Conservation (phyloP, 768 basidiomycete genomes). For the Lactarius hengduanensis region DNA sequence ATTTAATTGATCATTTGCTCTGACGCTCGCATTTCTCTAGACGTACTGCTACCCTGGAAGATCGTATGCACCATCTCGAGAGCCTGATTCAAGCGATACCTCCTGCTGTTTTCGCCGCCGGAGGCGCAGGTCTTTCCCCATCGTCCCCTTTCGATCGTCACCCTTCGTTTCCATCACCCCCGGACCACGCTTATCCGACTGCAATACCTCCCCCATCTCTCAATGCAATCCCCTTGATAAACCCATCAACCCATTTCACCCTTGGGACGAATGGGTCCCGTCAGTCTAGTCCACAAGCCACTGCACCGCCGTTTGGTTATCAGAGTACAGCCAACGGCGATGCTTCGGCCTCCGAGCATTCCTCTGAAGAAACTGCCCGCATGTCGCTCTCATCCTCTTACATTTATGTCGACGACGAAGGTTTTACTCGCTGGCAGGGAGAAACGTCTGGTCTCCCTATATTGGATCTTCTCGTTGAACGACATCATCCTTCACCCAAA, state of each 20-base stretch:
- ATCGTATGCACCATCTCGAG: constrained; percentile 86
- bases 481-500: constrained; percentile 47
- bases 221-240: constrained; percentile 73
- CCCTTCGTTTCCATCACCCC: constrained; percentile 41
- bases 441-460: constrained; percentile 91
- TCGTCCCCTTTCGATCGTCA: constrained; percentile 36
- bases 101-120: constrained; percentile 71
- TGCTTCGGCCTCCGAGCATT: constrained; percentile 40
- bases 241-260: constrained; percentile 75
- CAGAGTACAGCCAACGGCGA: constrained; percentile 24
- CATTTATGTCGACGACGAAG: constrained; percentile 85
- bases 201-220: constrained; percentile 79
- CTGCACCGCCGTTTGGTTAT: constrained; percentile 42
- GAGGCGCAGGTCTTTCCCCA: constrained; percentile 41
- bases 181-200: constrained; percentile 43
- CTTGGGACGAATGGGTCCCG: constrained; percentile 45
- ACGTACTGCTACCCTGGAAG: constrained; percentile 80
- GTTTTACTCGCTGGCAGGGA: constrained; percentile 87
- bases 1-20: neutral
- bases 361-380: constrained; percentile 57
- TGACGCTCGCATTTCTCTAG: constrained; percentile 37
- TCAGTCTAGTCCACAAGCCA: constrained; percentile 46
- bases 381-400: constrained; percentile 75
- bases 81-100: constrained; percentile 83
- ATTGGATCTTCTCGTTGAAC: constrained; percentile 78